phyloP scores from a whole-genome alignment of 495 filamentous ascomycete genomes.

The Talaromyces adpressus region DNA sequence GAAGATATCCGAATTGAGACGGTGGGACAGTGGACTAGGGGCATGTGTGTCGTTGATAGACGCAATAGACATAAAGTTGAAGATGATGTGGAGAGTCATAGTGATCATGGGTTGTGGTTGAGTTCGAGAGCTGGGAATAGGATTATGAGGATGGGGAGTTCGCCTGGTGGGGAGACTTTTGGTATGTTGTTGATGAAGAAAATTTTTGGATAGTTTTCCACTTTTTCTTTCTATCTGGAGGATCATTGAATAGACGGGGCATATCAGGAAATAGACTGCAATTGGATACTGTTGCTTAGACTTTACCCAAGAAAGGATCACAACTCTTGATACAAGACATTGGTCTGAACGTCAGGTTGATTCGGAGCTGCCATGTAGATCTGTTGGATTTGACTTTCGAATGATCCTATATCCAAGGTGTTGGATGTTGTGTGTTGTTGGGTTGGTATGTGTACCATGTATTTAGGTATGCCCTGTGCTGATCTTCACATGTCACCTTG shows the following conservation, averaged over 20 bases:
- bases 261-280: background rate
- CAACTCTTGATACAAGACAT: background rate
- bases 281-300: background rate
- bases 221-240: background rate
- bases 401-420: background rate
- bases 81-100: constrained; percentile 46
- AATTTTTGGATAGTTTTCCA: constrained; percentile 24
- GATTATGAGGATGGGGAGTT: constrained; percentile 56
- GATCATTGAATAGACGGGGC: background rate
- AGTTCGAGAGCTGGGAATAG: constrained; percentile 64
- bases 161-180: constrained; percentile 36
- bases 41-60: constrained; percentile 80
- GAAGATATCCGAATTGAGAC: constrained; percentile 85
- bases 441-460: constrained; percentile 4
- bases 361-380: background rate
- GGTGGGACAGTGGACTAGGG: constrained; percentile 86
- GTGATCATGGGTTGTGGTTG: constrained; percentile 71
- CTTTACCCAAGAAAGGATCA: background rate
- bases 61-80: constrained; percentile 54
- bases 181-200: constrained; percentile 35
- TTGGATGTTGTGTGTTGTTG: background rate
- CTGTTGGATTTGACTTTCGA: background rate
- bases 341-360: background rate
- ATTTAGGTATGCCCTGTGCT: background rate
- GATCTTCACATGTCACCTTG: background rate